Percentiles rank a stretch among this genome's conserved stretches.
Evolutionary conservation across 2,329 filamentous ascomycete species (phyloP).

Genomic region (Tolypocladium endophyticum): DNA sequence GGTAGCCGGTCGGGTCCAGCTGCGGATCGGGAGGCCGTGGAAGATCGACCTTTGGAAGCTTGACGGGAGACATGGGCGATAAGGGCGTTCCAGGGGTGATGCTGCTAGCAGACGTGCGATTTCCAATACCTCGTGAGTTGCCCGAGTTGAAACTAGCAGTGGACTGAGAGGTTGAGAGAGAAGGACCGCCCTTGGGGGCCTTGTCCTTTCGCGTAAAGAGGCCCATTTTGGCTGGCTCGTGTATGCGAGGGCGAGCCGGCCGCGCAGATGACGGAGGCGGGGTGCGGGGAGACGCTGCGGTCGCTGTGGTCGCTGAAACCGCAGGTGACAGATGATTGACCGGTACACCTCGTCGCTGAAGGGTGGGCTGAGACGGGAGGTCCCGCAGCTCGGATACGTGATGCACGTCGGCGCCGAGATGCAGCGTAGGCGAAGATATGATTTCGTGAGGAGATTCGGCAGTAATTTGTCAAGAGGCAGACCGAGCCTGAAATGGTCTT

Average conservation of each 20-base stretch:
- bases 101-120: constrained; percentile 41
- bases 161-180: constrained; percentile 33
- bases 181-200: constrained; percentile 30
- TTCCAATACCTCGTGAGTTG: constrained; percentile 34
- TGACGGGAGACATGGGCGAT: constrained; percentile 39
- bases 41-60: constrained; percentile 66
- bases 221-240: constrained; percentile 30
- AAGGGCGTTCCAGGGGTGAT: constrained; percentile 35
- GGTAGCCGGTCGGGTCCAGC: constrained; percentile 79
- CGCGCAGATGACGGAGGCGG: constrained; percentile 6
- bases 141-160: constrained; percentile 42
- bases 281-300: constrained; percentile 9
- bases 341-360: not conserved
- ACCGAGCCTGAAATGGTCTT: not conserved
- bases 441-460: not conserved
- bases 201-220: constrained; percentile 46
- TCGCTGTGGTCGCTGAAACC: constrained; percentile 1
- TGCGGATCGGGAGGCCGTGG: constrained; percentile 79
- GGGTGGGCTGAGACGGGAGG: not conserved
- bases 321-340: constrained; percentile 4
- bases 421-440: not conserved
- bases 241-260: constrained; percentile 3
- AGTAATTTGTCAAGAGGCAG: not conserved
- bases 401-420: not conserved
- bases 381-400: not conserved